Conservation (phyloP, 257 asterid species). For the Schizonepeta tenuifolia region DNA sequence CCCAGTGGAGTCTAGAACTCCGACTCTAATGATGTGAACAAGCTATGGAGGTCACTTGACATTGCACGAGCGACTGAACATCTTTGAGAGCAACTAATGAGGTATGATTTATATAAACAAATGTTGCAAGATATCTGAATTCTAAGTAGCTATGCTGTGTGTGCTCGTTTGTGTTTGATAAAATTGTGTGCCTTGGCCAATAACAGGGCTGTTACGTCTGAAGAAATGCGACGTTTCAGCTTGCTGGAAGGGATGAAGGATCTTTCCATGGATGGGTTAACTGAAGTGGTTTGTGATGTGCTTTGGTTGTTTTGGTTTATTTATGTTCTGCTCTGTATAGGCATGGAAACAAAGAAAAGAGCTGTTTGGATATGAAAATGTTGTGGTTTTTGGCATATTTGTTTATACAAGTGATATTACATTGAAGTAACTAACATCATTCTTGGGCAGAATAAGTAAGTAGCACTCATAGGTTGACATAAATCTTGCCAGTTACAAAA, state of each 20-base stretch:
- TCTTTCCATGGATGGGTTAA: neutral
- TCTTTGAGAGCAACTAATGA: neutral
- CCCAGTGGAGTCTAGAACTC: slow-evolving; percentile 9
- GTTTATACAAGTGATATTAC: too few relatives aligned
- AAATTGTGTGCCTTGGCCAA: neutral
- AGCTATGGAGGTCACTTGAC: slow-evolving; percentile 14
- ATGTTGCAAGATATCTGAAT: neutral
- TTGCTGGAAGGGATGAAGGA: neutral
- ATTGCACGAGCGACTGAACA: slow-evolving; percentile 27
- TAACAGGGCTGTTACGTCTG: neutral
- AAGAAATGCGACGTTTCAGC: neutral
- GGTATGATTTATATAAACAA: slow-evolving; percentile 17
- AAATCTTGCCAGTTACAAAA: too few relatives aligned
- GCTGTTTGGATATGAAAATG: too few relatives aligned
- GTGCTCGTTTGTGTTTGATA: neutral
- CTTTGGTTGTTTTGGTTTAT: neutral
- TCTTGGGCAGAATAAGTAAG: too few relatives aligned
- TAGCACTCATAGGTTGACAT: too few relatives aligned
- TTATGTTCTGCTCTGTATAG: too few relatives aligned
- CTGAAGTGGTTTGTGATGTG: neutral
- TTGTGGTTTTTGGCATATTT: too few relatives aligned
- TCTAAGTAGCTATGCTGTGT: neutral
- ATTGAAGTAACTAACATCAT: too few relatives aligned
- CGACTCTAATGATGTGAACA: neutral
- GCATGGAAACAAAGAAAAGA: too few relatives aligned